Evolutionary conservation across 306 rosid genomes (phyloP).

Genomic region (Boehmeria nivea): DNA sequence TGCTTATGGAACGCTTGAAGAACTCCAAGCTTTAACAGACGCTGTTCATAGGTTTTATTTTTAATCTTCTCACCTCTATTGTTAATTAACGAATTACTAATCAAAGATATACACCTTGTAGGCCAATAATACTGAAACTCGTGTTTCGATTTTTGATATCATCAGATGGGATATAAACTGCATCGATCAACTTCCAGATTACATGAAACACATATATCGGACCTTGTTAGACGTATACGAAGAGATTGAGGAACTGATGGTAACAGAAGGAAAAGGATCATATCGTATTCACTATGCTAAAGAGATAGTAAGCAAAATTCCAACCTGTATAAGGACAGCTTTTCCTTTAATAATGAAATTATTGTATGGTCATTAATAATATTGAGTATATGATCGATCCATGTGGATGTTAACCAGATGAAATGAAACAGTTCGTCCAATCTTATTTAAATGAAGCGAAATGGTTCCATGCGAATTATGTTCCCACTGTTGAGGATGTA

Average conservation of each 20-base stretch:
- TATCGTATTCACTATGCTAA: not conserved
- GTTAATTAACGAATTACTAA: not conserved
- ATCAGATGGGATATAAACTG: not conserved
- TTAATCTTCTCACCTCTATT: not conserved
- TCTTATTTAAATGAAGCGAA: constrained; percentile 17
- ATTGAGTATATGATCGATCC: no score
- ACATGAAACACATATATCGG: not conserved
- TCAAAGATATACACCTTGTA: no score
- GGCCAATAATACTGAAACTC: no score
- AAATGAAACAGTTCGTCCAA: not conserved
- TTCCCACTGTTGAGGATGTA: not conserved
- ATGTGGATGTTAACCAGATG: no score
- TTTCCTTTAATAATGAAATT: no score
- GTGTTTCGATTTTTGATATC: not conserved
- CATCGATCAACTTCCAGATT: not conserved
- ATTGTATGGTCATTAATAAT: not conserved
- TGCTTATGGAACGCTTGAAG: not conserved
- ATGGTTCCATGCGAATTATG: constrained; percentile 16
- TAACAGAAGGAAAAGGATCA: not conserved
- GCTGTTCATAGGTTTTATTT: not conserved
- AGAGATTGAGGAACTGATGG: not conserved
- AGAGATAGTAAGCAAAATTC: not conserved
- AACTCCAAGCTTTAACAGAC: not conserved
- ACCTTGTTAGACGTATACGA: not conserved
- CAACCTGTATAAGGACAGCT: not conserved